Evolutionary conservation across 768 basidiomycete genomes (phyloP), one percentile per base, ranked within the genome.

Genomic region (Panellus pusillus): DNA sequence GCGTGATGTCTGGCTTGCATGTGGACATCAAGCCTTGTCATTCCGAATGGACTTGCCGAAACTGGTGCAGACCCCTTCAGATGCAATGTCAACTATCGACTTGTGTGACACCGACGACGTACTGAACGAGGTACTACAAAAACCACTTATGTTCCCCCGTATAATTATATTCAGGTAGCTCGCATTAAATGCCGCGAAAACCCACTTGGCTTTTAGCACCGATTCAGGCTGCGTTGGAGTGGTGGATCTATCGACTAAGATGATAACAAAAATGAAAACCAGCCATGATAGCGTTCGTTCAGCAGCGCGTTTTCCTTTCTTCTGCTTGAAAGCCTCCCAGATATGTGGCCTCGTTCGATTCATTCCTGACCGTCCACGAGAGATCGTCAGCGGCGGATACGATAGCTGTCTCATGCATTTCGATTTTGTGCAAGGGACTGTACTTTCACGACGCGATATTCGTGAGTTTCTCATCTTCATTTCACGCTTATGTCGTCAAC

Each of bases 351-450:
- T 79, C 15, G 82, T 87, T 36, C 80, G 74, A 54, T 92, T 90
- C 65, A 81, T 93, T 54, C 85, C 88, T 7, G 79, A 79, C 63
- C 76, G 89, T 19, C 82, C 87, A 4, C 76, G 74, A 39, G 91
- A 93, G 66, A 63, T 91, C 12, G 75, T 93, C 19, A 90, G 86
- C 55, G 89, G 83, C 6, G 91, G 91, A 2, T 92, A 87, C 62
- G 91, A 93, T 60, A 79, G 76, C 37, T 70, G 74, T 4, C 61
- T 93, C 20, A 65, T 88, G 13, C 91, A 93, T 62, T 85, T 82
- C 62, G 87, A 91, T 61, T 79, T 79, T 52, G 60, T 62, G 13
- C 81, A 81, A 68, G 77, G 81, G 27, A 80, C 70, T 27, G 45
- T 80, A 7, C 69, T 89, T 38, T 88, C 89, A 4, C 75, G 77